These are phyloP conservation scores for Sporisorium scitamineum DNA, from an alignment of 1,284 basidiomycete species.

Conservation along the genomic window DNA sequence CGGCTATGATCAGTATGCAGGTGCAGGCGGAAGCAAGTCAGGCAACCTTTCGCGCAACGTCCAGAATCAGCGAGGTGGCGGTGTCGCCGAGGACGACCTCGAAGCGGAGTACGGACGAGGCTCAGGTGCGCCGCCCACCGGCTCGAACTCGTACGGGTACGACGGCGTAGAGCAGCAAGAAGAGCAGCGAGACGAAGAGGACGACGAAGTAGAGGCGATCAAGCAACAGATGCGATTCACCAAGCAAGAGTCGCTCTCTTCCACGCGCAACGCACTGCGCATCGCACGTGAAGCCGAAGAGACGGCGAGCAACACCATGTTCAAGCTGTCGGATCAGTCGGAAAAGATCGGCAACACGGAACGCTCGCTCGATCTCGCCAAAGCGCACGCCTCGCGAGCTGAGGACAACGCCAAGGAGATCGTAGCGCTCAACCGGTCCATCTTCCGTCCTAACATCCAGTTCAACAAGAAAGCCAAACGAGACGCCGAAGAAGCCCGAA, in stretches of 20 bases:
- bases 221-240: constrained; percentile 89
- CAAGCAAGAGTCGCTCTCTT: constrained; percentile 93
- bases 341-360: constrained; percentile 87
- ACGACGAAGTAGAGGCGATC: constrained; percentile 96
- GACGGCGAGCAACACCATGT: constrained; percentile 87
- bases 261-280: constrained; percentile 90
- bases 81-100: constrained; percentile 51
- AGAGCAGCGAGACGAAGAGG: constrained; percentile 78
- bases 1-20: constrained; percentile 53
- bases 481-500: constrained; percentile 86
- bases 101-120: constrained; percentile 66
- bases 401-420: constrained; percentile 95
- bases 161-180: constrained; percentile 58
- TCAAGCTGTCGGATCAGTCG: constrained; percentile 85
- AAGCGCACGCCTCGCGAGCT: constrained; percentile 87
- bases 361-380: constrained; percentile 92
- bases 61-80: constrained; percentile 10
- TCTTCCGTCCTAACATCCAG: constrained; percentile 77
- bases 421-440: constrained; percentile 90
- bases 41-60: constrained; percentile 31
- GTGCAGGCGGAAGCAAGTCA: constrained; percentile 24
- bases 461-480: constrained; percentile 80
- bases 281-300: constrained; percentile 96
- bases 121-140: constrained; percentile 16
- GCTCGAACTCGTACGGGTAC: constrained; percentile 32